Percentiles rank a stretch among this genome's conserved stretches.
Conservation (phyloP, 2,329 filamentous ascomycete genomes). For the Colletotrichum incanum region DNA sequence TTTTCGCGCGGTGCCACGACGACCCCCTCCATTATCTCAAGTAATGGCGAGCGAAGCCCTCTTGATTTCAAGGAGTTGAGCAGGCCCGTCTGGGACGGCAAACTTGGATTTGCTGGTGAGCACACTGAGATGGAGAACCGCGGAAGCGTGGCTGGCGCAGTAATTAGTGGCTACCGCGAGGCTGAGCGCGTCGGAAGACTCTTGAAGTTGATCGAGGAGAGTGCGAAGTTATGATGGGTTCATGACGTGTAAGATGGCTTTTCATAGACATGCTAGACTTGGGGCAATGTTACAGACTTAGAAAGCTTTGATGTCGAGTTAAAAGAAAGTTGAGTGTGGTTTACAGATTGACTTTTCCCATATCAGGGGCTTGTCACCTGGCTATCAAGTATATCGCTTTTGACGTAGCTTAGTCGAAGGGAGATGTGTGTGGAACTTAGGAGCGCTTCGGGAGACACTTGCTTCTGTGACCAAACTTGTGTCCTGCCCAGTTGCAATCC, state of each 20-base stretch:
- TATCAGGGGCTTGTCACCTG: not conserved
- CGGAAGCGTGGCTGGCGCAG: slow-evolving; percentile 39
- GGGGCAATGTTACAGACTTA: slow-evolving; percentile 17
- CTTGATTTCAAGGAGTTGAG: slow-evolving; percentile 39
- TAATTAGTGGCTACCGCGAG: slow-evolving; percentile 40
- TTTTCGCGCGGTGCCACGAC: slow-evolving; percentile 39
- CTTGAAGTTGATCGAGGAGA: slow-evolving; percentile 34
- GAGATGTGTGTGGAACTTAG: not conserved
- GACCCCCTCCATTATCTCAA: slow-evolving; percentile 35
- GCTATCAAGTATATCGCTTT: not conserved
- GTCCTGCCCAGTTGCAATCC: not conserved
- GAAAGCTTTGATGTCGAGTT: not conserved
- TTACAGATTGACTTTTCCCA: not conserved
- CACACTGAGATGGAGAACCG: slow-evolving; percentile 42
- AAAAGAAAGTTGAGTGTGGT: no score
- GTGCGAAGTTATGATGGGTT: slow-evolving; percentile 23
- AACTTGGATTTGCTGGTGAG: slow-evolving; percentile 39
- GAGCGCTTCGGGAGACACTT: not conserved
- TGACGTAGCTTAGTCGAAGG: not conserved
- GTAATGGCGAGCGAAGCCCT: slow-evolving; percentile 39
- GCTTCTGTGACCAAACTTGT: not conserved
- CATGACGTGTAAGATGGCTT: slow-evolving; percentile 9
- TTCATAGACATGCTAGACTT: slow-evolving; percentile 34
- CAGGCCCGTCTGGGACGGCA: slow-evolving; percentile 36
- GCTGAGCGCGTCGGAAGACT: slow-evolving; percentile 39